Conservation (phyloP, 495 filamentous ascomycete genomes). For the Xylaria longipes region DNA sequence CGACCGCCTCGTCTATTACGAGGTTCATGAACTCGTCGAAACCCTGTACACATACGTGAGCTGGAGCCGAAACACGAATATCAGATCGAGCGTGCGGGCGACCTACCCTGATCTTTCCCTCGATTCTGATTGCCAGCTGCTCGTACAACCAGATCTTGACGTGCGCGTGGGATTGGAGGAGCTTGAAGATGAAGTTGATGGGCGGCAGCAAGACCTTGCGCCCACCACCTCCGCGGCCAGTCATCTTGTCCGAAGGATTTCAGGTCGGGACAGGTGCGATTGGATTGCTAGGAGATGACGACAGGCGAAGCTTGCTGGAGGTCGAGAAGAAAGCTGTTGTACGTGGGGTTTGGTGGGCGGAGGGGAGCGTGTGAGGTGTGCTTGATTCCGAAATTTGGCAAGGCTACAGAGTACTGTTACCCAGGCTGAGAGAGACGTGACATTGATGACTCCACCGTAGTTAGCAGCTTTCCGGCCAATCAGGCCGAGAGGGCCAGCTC, state of each 20-base stretch:
- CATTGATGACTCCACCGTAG: neutral
- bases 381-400: constrained; percentile 29
- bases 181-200: constrained; percentile 98
- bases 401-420: too few species aligned
- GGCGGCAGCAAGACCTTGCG: constrained; percentile 93
- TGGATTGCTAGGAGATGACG: neutral
- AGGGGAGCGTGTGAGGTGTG: constrained; percentile 3
- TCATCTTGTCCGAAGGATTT: constrained; percentile 61
- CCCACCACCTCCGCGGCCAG: constrained; percentile 77
- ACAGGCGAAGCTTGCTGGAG: neutral
- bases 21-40: constrained; percentile 99
- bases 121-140: constrained; percentile 89
- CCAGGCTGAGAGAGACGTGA: constrained; percentile 2
- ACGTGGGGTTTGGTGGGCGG: constrained; percentile 17
- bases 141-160: constrained; percentile 97
- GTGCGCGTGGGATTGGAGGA: constrained; percentile 79
- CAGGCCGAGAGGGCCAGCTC: neutral
- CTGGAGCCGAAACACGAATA: neutral
- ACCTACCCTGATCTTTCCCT: constrained; percentile 89
- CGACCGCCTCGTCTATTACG: constrained; percentile 92
- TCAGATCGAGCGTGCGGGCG: neutral
- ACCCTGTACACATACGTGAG: constrained; percentile 58
- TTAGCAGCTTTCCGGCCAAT: neutral
- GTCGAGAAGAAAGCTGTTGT: constrained; percentile 17
- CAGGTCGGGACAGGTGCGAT: neutral